Evolutionary conservation across 2,329 filamentous ascomycete species (phyloP), one percentile per base, ranked within the genome.

Genomic region (Cercospora sp.): DNA sequence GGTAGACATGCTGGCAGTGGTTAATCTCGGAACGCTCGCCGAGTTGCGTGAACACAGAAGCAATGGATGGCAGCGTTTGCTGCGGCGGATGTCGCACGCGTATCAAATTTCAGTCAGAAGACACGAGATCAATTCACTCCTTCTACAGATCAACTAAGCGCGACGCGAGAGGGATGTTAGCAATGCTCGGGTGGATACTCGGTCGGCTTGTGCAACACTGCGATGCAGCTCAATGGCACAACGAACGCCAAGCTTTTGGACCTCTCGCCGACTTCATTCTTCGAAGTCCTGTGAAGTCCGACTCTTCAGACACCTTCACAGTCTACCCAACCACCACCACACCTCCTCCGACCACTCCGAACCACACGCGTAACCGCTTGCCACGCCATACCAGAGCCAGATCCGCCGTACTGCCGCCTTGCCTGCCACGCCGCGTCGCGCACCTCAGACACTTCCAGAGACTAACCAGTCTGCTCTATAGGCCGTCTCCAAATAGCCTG

Each of bases 271-370:
- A 59, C 55, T 36, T 59, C 55, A 59, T 59, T 55, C 55, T 59
- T 59, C 55, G 26, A 59, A 36, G 55, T 23, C 9, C 16, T 36
- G 16, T n/a, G 55, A 33, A 18, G 30, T 59, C 28, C 55, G 55
- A 48, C 60, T 62, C 36, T 48, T 39, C 60, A 62, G 36, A 62
- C 36, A 62, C n/a, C 39, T 5, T 26, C 48, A 59, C 28, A 31
- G 16, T 59, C 55, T 59, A 31, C 31, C 55, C n/a, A 59, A 20
- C 28, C 55, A 33, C 55, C 31, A 23, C 55, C 28, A 36, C 55
- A 36, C 28, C 48, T 62, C 60, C 60, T 62, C 42, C 60, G 39
- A 45, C 31, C 10, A 26, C 60, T 62, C 20, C 26, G 20, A 48
- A 8, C 28, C 60, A 16, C 60, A 62, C 60, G 26, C 39, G 9